Evolutionary conservation across 768 basidiomycete genomes (phyloP), one percentile per base, ranked within the genome.

Genomic region (Macrolepiota fuliginosa): DNA sequence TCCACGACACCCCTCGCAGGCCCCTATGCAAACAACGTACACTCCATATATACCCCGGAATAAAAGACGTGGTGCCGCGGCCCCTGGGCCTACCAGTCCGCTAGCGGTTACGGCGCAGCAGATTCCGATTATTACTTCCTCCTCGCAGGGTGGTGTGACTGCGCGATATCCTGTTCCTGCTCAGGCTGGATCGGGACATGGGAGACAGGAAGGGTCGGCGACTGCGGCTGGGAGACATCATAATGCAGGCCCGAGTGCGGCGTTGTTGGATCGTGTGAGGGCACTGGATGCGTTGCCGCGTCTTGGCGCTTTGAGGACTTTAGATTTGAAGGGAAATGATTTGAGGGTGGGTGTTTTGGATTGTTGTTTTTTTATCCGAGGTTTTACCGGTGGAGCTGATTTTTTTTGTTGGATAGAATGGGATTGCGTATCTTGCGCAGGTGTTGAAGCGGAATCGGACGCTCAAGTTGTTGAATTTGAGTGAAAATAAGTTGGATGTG

Each of bases 391-490:
- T 3, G 29, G 29, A 32, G 7, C 29, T 32, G 29, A 32, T 32
- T 32, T 32, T 7, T 32, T 32, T 32, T 3, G 3, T 32, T 63
- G 85, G 56, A 83, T 51, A 83, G 81, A 83, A 74, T 46, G 96
- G 96, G 0, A 89, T 98, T 37, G 85, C 84, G 0, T 98, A 97
- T 69, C 85, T 98, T 52, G 90, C 95, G 0, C 96, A 98, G 74
- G 96, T 98, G 0, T 78, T 98, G 64, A 98, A 98, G 71, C 88
- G 96, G 39, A 98, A 99, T 73, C 81, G 95, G 47, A 98, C 96
- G 2, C 79, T 98, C 47, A 97, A 96, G 74, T 89, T 98, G 4
- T 81, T 98, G 25, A 98, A 98, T 72, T 76, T 98, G 55, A 90
- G 91, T 68, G 96, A 98, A 72, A 98, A 98, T 73, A 94, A 91